These are phyloP conservation scores for Lachnellula cervina DNA, from an alignment of 2,329 filamentous ascomycete species.

Conservation along the genomic window DNA sequence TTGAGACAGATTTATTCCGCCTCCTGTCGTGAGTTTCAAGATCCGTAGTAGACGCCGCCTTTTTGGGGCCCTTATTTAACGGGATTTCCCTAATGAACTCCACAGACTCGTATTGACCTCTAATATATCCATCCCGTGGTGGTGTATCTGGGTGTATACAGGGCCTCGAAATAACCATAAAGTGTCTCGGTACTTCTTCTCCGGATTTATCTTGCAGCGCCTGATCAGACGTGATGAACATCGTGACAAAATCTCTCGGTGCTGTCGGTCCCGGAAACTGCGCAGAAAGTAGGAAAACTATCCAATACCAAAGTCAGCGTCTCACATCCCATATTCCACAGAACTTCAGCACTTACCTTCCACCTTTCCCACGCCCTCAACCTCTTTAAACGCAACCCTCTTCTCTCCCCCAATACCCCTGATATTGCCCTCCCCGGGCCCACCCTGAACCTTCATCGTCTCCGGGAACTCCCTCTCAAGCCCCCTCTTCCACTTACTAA, in stretches of 20 bases:
- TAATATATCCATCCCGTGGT: slow-evolving; percentile 66
- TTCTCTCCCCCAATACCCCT: slow-evolving; percentile 81
- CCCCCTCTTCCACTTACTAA: slow-evolving; percentile 71
- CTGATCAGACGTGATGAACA: slow-evolving; percentile 61
- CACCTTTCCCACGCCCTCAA: slow-evolving; percentile 56
- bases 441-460: slow-evolving; percentile 65
- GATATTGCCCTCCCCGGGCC: slow-evolving; percentile 68
- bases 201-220: slow-evolving; percentile 18
- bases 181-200: slow-evolving; percentile 56
- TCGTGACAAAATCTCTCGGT: slow-evolving; percentile 79
- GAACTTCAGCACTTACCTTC: slow-evolving; percentile 45
- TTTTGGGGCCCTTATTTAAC: slow-evolving; percentile 39
- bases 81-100: slow-evolving; percentile 86
- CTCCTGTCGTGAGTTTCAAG: slow-evolving; percentile 31
- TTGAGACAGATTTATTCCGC: slow-evolving; percentile 26
- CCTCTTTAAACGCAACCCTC: slow-evolving; percentile 55
- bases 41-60: slow-evolving; percentile 42
- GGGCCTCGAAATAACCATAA: slow-evolving; percentile 83
- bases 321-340: not conserved
- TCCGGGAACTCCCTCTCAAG: slow-evolving; percentile 76
- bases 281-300: slow-evolving; percentile 80
- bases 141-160: slow-evolving; percentile 71
- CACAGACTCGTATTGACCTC: slow-evolving; percentile 85
- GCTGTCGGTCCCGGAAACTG: slow-evolving; percentile 87
- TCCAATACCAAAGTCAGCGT: slow-evolving; percentile 10